Base-by-base conservation (phyloP, 352 stramenopile species). In the Phytophthora fragariae region DNA sequence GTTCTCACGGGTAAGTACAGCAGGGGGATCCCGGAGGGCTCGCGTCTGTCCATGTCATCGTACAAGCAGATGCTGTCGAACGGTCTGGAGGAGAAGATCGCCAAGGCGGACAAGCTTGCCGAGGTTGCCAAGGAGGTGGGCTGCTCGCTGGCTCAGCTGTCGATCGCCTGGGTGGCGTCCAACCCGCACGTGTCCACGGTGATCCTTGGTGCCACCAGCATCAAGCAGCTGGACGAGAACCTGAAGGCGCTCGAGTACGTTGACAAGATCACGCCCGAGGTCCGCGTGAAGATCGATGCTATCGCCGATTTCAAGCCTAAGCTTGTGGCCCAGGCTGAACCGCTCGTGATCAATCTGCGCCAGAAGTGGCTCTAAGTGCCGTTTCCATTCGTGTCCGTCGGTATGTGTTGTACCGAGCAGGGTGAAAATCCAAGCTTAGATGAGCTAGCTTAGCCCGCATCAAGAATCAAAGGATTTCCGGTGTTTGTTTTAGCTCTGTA, bases 1-100 rank as follows among this genome's bases (percentile, higher is more conserved):
- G 64, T 95, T 11, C 66, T 96, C 3, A 93, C 90, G 35, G 87
- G 87, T 52, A 95, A 95, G 67, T 95, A 95, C 87, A 91, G 79
- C 68, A 85, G 85, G n/a, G 84, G 83, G 2, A 90, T 93, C 31
- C 89, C 89, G 5, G 87, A 89, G 7, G 88, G 82, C 39, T 96
- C 79, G 15, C 86, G 80, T 73, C 57, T 89, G 44, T 88, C 82
- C 31, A 78, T 90, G 37, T 69, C 80, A 3, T 56, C 72, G 59
- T 90, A 85, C 75, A 90, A 88, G 72, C 62, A 68, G 12, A 70
- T 86, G 73, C 58, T 90, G 41, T 76, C 83, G 68, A 73, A 90
- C 65, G 85, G 68, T 2, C 49, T 90, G 4, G 70, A 89, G 33
- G 80, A 86, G 50, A 83, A 82, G 53, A 70, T 85, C 31, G 72